phyloP scores from a whole-genome alignment of 116 monocot species.

The Thalassia testudinum region DNA sequence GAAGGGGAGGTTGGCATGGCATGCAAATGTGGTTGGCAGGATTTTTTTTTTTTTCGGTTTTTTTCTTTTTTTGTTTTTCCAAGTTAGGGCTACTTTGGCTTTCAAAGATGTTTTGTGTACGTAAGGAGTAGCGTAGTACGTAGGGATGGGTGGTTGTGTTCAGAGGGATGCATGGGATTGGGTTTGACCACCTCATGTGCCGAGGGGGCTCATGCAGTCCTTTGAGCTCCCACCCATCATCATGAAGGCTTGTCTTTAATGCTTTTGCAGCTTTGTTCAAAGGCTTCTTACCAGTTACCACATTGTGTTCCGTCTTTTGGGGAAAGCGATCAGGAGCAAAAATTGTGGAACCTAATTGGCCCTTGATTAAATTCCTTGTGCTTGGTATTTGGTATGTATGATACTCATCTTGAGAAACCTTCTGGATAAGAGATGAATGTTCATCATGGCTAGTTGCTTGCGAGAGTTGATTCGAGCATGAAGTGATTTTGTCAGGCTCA shows the following conservation, averaged over 20 bases:
- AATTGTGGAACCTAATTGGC: too few relatives aligned
- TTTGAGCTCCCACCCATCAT: not conserved
- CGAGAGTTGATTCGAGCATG: too few relatives aligned
- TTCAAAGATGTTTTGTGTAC: not conserved
- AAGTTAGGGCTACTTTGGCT: not conserved
- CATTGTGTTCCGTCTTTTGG: too few relatives aligned
- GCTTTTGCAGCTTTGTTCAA: constrained; percentile 7
- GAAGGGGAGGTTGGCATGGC: not conserved
- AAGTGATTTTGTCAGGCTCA: too few relatives aligned
- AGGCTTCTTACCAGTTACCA: constrained; percentile 1
- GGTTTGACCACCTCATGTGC: not conserved
- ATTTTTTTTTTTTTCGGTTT: not conserved
- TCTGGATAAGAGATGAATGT: too few relatives aligned
- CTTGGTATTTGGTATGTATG: too few relatives aligned
- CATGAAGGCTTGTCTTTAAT: constrained; percentile 1
- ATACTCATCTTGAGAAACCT: too few relatives aligned
- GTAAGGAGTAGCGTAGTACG: not conserved
- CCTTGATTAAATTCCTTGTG: too few relatives aligned
- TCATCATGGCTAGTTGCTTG: too few relatives aligned
- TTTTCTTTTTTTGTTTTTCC: constrained; percentile 1
- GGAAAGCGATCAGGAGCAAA: too few relatives aligned
- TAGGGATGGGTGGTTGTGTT: not conserved
- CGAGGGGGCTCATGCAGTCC: not conserved
- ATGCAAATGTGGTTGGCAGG: constrained; percentile 5
- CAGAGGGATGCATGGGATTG: constrained; percentile 5